Evolutionary conservation across 2,329 filamentous ascomycete species (phyloP).

Genomic region (Aspergillus udagawae): DNA sequence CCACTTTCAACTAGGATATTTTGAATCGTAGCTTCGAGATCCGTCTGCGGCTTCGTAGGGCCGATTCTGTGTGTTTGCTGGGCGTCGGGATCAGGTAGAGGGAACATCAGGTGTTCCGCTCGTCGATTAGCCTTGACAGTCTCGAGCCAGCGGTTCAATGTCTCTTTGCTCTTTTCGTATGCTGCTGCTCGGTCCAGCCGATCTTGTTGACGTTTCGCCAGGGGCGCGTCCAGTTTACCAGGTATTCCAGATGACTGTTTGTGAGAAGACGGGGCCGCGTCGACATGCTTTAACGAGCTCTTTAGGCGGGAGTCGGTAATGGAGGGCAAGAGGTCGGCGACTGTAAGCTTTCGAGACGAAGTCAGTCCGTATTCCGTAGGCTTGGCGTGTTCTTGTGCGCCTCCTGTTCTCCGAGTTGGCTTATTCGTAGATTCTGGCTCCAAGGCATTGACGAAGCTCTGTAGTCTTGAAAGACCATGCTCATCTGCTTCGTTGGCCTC

Average conservation of each 20-base stretch:
- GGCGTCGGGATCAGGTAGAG: constrained; percentile 68
- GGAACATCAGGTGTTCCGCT: constrained; percentile 86
- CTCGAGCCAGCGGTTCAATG: constrained; percentile 84
- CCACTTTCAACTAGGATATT: constrained; percentile 88
- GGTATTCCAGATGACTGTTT: constrained; percentile 53
- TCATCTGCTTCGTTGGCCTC: constrained; percentile 39
- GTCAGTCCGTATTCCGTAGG: constrained; percentile 57
- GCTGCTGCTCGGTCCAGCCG: constrained; percentile 76
- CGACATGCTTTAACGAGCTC: constrained; percentile 72
- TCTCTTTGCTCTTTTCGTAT: constrained; percentile 87
- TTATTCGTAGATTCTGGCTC: constrained; percentile 37
- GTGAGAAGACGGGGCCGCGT: constrained; percentile 26
- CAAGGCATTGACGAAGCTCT: constrained; percentile 66
- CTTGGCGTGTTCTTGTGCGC: constrained; percentile 59
- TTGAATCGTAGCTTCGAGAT: constrained; percentile 81
- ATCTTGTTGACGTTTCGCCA: constrained; percentile 83
- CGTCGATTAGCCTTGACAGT: constrained; percentile 92
- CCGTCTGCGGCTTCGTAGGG: constrained; percentile 63
- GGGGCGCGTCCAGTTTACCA: constrained; percentile 74
- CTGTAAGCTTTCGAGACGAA: constrained; percentile 63
- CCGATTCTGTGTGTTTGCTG: constrained; percentile 53
- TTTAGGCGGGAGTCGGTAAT: constrained; percentile 72
- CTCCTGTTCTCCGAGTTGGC: constrained; percentile 32
- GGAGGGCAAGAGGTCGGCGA: constrained; percentile 70
- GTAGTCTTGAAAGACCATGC: constrained; percentile 59